Evolutionary conservation across 257 asterid species (phyloP).

Genomic region (Cruciata laevipes): DNA sequence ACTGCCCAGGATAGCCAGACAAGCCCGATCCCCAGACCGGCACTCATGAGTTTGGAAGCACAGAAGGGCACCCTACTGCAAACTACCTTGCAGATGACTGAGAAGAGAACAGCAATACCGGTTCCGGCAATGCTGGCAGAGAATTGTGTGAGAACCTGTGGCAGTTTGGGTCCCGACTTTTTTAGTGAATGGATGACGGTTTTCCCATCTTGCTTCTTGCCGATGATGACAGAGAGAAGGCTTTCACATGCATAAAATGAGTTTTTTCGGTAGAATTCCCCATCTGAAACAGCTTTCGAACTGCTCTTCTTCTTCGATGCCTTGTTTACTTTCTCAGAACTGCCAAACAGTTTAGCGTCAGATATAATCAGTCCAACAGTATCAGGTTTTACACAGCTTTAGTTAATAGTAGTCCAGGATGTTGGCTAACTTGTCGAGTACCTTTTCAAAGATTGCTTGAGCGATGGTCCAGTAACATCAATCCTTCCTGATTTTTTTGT

Average conservation of each 20-base stretch:
- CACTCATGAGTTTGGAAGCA: slow-evolving; percentile 46
- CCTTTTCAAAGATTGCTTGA: slow-evolving; percentile 44
- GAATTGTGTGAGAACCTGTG: slow-evolving; percentile 54
- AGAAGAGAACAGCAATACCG: slow-evolving; percentile 68
- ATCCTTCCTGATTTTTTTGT: slow-evolving; percentile 27
- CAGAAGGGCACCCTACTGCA: slow-evolving; percentile 49
- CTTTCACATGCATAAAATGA: slow-evolving; percentile 72
- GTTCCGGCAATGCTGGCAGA: slow-evolving; percentile 91
- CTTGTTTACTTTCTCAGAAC: slow-evolving; percentile 44
- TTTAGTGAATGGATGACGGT: slow-evolving; percentile 51
- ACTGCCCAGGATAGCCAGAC: slow-evolving; percentile 89
- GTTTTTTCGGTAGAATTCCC: slow-evolving; percentile 46
- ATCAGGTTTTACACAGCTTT: background rate
- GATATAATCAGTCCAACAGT: slow-evolving; percentile 1
- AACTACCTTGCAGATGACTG: slow-evolving; percentile 56
- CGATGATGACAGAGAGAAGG: slow-evolving; percentile 67
- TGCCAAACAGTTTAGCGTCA: slow-evolving; percentile 19
- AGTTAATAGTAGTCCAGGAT: background rate
- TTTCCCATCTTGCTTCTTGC: slow-evolving; percentile 44
- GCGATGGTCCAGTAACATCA: slow-evolving; percentile 22
- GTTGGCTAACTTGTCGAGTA: slow-evolving; percentile 15
- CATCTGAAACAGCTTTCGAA: slow-evolving; percentile 34
- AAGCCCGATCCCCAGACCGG: slow-evolving; percentile 76
- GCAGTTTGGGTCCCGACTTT: slow-evolving; percentile 68
- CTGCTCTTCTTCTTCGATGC: slow-evolving; percentile 41